A percentile compares a stretch with the other conserved stretches of the same genome.
These are phyloP conservation scores for Flueggea neowawraea DNA, from an alignment of 441 rosid genomes.

Conservation along the genomic window DNA sequence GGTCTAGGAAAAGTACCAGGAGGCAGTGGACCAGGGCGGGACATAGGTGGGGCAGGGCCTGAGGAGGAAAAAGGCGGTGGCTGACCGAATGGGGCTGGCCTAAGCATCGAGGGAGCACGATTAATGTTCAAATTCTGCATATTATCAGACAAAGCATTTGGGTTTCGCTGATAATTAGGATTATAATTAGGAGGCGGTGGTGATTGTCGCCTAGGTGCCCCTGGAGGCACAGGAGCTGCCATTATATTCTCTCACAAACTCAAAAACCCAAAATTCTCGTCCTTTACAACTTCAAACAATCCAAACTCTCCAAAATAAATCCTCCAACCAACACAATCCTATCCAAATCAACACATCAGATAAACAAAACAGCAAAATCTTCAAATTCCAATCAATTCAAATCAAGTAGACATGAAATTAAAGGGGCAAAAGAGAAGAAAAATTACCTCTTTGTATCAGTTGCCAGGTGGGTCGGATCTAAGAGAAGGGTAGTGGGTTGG, in stretches of 20 bases:
- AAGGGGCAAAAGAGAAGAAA: not conserved
- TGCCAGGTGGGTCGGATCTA: not conserved
- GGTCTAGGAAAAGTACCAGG: slow-evolving; percentile 44
- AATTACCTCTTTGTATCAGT: not conserved
- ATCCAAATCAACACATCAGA: slow-evolving; percentile 9
- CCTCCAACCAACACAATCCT: slow-evolving; percentile 8
- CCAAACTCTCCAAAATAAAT: not conserved
- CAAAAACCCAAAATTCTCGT: slow-evolving; percentile 1
- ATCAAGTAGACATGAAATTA: not conserved
- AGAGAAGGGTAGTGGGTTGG: slow-evolving; percentile 1
- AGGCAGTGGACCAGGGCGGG: slow-evolving; percentile 46
- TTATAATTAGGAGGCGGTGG: slow-evolving; percentile 48
- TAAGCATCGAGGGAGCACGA: slow-evolving; percentile 40
- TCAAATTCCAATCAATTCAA: not conserved
- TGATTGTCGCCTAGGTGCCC: slow-evolving; percentile 64
- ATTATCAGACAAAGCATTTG: slow-evolving; percentile 47
- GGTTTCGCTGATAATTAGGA: slow-evolving; percentile 42
- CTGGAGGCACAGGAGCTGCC: slow-evolving; percentile 90
- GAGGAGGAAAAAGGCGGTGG: slow-evolving; percentile 49
- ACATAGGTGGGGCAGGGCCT: slow-evolving; percentile 44
- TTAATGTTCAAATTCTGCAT: slow-evolving; percentile 69
- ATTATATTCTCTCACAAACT: slow-evolving; percentile 30
- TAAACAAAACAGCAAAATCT: not conserved
- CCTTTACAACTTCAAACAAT: not conserved
- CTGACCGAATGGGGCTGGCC: slow-evolving; percentile 68